Conservation (phyloP, 495 filamentous ascomycete genomes). For the Pyrenula massariospora region DNA sequence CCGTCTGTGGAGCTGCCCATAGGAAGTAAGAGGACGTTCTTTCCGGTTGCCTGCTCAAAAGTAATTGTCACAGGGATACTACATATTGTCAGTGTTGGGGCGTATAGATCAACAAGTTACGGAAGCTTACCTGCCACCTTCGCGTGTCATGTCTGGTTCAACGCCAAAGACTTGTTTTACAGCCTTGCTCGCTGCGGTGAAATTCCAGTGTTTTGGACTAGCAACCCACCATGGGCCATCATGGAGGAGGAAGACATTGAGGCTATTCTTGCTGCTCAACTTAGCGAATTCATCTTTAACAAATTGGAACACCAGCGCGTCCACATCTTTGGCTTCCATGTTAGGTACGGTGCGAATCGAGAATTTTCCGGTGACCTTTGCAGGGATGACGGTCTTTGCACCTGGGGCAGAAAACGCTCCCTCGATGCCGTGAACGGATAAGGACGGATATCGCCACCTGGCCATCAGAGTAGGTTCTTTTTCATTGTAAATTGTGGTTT, state of each 20-base stretch:
- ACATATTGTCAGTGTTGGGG: constrained; percentile 5
- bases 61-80: constrained; percentile 95
- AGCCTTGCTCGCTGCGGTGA: constrained; percentile 81
- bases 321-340: constrained; percentile 87
- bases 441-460: constrained; percentile 83
- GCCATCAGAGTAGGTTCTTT: constrained; percentile 90
- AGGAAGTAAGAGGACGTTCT: constrained; percentile 90
- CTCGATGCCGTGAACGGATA: constrained; percentile 94
- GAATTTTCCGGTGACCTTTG: constrained; percentile 96
- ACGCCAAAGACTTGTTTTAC: constrained; percentile 86
- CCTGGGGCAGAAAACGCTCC: constrained; percentile 89
- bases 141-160: constrained; percentile 88
- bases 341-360: constrained; percentile 93
- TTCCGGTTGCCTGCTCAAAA: constrained; percentile 95
- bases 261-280: constrained; percentile 78
- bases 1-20: constrained; percentile 97
- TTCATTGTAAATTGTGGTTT: constrained; percentile 71
- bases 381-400: constrained; percentile 97
- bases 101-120: constrained; percentile 6
- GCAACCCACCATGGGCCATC: constrained; percentile 98
- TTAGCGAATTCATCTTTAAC: constrained; percentile 70
- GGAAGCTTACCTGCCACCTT: constrained; percentile 68
- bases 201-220: constrained; percentile 97
- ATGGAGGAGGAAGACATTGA: constrained; percentile 72
- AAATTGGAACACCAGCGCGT: constrained; percentile 68